A percentile compares a stretch with the other conserved stretches of the same genome.
Conservation (phyloP, 106 monocot species). For the Dendrobium officinale region DNA sequence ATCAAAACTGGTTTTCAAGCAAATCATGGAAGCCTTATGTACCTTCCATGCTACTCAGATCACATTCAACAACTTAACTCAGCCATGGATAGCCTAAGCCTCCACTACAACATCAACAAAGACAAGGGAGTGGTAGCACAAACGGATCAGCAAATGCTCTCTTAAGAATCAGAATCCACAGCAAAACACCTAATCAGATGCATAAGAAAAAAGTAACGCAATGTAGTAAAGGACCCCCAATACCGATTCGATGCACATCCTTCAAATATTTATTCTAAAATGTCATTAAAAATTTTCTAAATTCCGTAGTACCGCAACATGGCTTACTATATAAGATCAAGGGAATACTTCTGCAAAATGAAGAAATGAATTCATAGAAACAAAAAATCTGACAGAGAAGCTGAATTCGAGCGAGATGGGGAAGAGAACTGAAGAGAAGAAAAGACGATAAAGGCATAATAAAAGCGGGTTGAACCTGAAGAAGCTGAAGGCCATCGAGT, state of each 20-base stretch:
- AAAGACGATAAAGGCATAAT: not conserved
- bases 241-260: not conserved
- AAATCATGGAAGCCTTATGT: not conserved
- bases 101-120: not conserved
- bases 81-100: not conserved
- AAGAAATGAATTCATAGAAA: not conserved
- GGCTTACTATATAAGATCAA: not conserved
- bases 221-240: not conserved
- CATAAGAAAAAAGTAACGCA: not conserved
- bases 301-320: too few relatives aligned
- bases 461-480: not conserved
- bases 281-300: not conserved
- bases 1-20: not conserved
- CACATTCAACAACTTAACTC: not conserved
- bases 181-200: not conserved
- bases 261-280: not conserved
- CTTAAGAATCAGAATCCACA: not conserved
- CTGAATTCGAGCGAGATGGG: not conserved
- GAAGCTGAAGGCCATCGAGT: not conserved
- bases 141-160: not conserved
- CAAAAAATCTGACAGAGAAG: not conserved
- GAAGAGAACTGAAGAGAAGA: not conserved
- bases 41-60: not conserved
- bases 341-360: not conserved
- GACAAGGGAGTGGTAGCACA: not conserved